These are phyloP conservation scores for Claviceps sp. DNA, from an alignment of 2,329 filamentous ascomycete genomes.

Conservation along the genomic window DNA sequence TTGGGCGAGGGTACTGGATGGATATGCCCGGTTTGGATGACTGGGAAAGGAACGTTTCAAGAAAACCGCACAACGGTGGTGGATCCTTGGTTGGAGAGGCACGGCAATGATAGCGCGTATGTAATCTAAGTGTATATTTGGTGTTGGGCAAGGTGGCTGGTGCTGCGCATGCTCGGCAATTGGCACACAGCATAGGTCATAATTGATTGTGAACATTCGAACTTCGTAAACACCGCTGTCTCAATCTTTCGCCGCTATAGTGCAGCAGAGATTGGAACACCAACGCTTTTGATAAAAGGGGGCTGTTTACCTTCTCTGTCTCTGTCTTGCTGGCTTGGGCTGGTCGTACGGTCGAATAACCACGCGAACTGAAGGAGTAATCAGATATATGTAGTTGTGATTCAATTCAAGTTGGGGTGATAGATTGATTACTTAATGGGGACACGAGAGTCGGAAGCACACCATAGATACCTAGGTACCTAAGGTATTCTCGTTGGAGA, in stretches of 20 bases:
- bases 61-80: constrained; percentile 36
- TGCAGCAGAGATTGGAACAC: too few species aligned
- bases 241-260: too few species aligned
- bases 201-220: too few species aligned
- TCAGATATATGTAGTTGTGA: too few species aligned
- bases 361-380: neutral
- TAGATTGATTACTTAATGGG: neutral
- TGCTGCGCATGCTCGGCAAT: neutral
- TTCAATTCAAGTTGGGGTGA: too few species aligned
- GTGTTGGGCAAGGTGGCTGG: neutral
- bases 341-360: neutral
- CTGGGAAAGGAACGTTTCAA: constrained; percentile 50
- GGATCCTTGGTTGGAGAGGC: constrained; percentile 22
- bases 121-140: neutral
- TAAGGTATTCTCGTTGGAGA: neutral
- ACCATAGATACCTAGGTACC: neutral
- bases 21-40: constrained; percentile 52
- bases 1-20: constrained; percentile 71
- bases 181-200: too few species aligned
- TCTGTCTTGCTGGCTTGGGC: neutral
- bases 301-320: too few species aligned
- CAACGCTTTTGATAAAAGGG: neutral
- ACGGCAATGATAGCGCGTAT: constrained; percentile 8
- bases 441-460: neutral
- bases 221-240: too few species aligned